Evolutionary conservation across 1,284 basidiomycete genomes (phyloP).

Genomic region (Rhizoctonia solani): DNA sequence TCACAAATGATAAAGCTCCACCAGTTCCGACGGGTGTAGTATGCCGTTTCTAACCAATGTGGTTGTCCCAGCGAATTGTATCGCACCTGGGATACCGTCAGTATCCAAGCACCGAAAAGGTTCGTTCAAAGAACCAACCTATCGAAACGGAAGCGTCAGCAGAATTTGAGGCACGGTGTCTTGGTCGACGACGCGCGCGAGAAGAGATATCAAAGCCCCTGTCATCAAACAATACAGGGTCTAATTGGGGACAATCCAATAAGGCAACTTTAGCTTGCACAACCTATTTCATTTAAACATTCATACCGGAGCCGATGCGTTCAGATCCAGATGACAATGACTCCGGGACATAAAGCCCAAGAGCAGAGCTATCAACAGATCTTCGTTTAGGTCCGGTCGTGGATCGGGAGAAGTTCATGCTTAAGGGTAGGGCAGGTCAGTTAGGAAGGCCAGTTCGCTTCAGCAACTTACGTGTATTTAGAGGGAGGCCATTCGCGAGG

Average conservation of each 20-base stretch:
- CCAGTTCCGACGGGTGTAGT: constrained; percentile 8
- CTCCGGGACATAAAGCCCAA: too few relatives aligned
- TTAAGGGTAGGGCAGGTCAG: too few relatives aligned
- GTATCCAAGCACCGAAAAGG: background rate
- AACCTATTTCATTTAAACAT: background rate
- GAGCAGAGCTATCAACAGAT: too few relatives aligned
- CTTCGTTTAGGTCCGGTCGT: too few relatives aligned
- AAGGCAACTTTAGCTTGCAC: background rate
- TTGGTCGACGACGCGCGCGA: background rate
- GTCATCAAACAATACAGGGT: background rate
- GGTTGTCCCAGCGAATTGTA: background rate
- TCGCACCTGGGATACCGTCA: background rate
- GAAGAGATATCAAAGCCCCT: background rate
- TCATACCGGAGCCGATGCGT: too few relatives aligned
- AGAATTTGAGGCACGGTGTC: constrained; percentile 1
- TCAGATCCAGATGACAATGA: too few relatives aligned
- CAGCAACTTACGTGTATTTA: background rate
- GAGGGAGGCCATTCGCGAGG: background rate
- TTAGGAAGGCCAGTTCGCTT: too few relatives aligned
- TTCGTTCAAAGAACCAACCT: background rate
- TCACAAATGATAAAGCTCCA: constrained; percentile 19
- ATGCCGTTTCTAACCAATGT: background rate
- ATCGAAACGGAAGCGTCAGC: constrained; percentile 3
- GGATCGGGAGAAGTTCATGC: too few relatives aligned
- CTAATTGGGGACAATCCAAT: background rate